phyloP scores from a whole-genome alignment of 2,329 filamentous ascomycete genomes.

The Esteya vermicola region DNA sequence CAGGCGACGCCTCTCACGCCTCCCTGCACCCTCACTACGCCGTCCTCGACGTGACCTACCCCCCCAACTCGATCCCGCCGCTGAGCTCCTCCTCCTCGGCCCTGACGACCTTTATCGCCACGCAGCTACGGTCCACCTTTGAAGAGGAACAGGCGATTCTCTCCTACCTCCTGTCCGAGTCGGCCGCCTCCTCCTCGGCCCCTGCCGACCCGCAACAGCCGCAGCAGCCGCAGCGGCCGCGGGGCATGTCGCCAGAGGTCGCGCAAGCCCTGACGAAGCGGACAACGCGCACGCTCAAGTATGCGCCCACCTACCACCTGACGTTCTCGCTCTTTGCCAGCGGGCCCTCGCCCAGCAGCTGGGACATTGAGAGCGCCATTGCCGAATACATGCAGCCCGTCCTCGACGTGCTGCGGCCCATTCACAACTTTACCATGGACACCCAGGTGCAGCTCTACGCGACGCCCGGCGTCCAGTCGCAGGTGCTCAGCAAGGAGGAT shows the following conservation, averaged over 20 bases:
- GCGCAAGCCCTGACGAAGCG: conserved; percentile 49
- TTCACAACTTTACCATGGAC: conserved; percentile 92
- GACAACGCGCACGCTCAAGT: conserved; percentile 75
- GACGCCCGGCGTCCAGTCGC: conserved; percentile 44
- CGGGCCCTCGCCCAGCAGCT: conserved; percentile 62
- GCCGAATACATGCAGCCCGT: conserved; percentile 70
- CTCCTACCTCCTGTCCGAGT: conserved; percentile 53
- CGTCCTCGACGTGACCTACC: conserved; percentile 64
- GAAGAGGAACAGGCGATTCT: conserved; percentile 81
- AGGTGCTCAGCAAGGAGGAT: conserved; percentile 67
- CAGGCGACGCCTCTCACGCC: conserved; percentile 45
- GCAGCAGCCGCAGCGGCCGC: conserved; percentile 21
- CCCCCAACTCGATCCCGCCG: conserved; percentile 52
- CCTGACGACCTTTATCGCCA: conserved; percentile 64
- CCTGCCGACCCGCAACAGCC: background rate
- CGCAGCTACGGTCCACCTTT: conserved; percentile 64
- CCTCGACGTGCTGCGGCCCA: conserved; percentile 61
- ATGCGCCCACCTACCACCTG: conserved; percentile 85
- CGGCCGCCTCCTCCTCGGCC: conserved; percentile 34
- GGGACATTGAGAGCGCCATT: conserved; percentile 79
- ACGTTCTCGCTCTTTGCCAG: conserved; percentile 92
- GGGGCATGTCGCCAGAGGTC: conserved; percentile 33
- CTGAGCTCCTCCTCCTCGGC: conserved; percentile 55
- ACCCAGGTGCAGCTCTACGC: conserved; percentile 94
- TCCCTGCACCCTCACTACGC: conserved; percentile 55